Percentiles rank a stretch among this genome's conserved stretches.
Evolutionary conservation across 2,329 filamentous ascomycete genomes (phyloP).

Genomic region (Camptophora hylomeconis): DNA sequence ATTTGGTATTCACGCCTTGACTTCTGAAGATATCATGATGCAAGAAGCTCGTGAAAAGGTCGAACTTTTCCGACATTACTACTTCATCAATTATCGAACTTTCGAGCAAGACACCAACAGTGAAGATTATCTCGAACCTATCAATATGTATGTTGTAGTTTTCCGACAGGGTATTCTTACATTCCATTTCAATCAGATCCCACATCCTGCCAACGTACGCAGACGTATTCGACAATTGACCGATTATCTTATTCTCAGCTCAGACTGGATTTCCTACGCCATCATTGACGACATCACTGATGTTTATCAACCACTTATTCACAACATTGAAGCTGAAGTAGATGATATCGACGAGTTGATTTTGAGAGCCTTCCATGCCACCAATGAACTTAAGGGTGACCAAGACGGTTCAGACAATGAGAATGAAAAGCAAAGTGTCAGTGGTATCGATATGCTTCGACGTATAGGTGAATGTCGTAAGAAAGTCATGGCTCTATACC

Average conservation of each 20-base stretch:
- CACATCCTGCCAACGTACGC: slow-evolving; percentile 90
- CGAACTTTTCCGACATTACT: slow-evolving; percentile 92
- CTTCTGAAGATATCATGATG: slow-evolving; percentile 91
- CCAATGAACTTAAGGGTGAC: slow-evolving; percentile 22
- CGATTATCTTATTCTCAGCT: slow-evolving; percentile 83
- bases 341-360: slow-evolving; percentile 94
- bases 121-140: slow-evolving; percentile 82
- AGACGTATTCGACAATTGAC: slow-evolving; percentile 83
- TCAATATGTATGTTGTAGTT: slow-evolving; percentile 95
- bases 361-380: slow-evolving; percentile 59
- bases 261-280: slow-evolving; percentile 97
- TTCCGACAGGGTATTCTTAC: slow-evolving; percentile 91
- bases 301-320: slow-evolving; percentile 83
- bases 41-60: slow-evolving; percentile 97
- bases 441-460: slow-evolving; percentile 70
- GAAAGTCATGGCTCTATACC: slow-evolving; percentile 91
- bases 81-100: slow-evolving; percentile 95
- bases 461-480: slow-evolving; percentile 89
- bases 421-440: slow-evolving; percentile 29
- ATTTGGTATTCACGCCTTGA: slow-evolving; percentile 91
- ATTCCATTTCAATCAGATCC: slow-evolving; percentile 89
- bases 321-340: slow-evolving; percentile 87
- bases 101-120: slow-evolving; percentile 90
- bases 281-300: slow-evolving; percentile 98
- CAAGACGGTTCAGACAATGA: slow-evolving; percentile 17